phyloP scores from a whole-genome alignment of 768 basidiomycete genomes.

The Russula sp. region DNA sequence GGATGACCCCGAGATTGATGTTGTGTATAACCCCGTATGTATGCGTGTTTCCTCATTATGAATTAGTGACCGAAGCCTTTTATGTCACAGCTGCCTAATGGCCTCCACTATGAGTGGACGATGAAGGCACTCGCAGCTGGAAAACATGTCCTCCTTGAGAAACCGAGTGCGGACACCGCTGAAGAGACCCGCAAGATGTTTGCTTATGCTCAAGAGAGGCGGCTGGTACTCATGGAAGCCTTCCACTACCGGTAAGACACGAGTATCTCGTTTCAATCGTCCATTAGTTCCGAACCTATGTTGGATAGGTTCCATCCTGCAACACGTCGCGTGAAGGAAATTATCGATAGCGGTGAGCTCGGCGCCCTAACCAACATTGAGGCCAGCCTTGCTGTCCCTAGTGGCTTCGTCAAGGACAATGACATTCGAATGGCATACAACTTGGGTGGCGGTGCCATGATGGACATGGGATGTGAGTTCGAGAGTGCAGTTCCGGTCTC shows the following conservation, averaged over 20 bases:
- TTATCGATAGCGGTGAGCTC: slow-evolving; percentile 47
- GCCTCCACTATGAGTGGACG: slow-evolving; percentile 59
- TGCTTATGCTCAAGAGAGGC: slow-evolving; percentile 39
- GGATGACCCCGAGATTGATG: slow-evolving; percentile 48
- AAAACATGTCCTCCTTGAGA: slow-evolving; percentile 60
- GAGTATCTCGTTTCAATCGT: neutral
- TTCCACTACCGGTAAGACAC: slow-evolving; percentile 51
- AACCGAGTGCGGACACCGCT: slow-evolving; percentile 46
- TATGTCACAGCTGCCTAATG: slow-evolving; percentile 43
- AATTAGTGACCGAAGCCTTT: neutral
- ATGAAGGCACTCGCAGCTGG: slow-evolving; percentile 54
- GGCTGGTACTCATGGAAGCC: slow-evolving; percentile 51
- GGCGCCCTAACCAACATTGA: slow-evolving; percentile 43
- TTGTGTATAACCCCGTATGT: slow-evolving; percentile 49
- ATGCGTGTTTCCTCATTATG: neutral
- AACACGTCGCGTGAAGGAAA: slow-evolving; percentile 42
- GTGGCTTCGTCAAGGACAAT: slow-evolving; percentile 28
- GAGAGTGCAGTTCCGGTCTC: neutral
- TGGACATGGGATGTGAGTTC: slow-evolving; percentile 52
- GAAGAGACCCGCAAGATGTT: slow-evolving; percentile 48
- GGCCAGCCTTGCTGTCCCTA: slow-evolving; percentile 34
- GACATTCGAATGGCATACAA: slow-evolving; percentile 48
- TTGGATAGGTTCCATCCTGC: slow-evolving; percentile 52
- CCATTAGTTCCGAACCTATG: neutral
- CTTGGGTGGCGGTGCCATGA: slow-evolving; percentile 50